A percentile compares a stretch with the other conserved stretches of the same genome.
These are phyloP conservation scores for Closterium sp. DNA, from an alignment of 139 green algal genomes.

Conservation along the genomic window DNA sequence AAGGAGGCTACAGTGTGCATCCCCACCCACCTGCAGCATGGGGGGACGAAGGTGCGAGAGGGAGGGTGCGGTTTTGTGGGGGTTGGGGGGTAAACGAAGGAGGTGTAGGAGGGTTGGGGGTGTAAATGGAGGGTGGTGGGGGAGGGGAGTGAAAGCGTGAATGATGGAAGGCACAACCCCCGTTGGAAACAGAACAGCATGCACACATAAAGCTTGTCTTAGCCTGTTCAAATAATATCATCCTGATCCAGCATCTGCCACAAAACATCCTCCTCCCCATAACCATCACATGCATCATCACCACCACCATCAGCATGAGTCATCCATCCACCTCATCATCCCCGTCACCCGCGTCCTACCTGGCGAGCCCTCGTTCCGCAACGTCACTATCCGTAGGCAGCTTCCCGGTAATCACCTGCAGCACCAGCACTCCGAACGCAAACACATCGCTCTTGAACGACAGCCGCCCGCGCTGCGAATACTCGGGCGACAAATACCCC, in stretches of 20 bases:
- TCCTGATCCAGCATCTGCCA: no score
- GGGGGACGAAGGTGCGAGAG: no score
- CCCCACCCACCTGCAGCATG: neutral
- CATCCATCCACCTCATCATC: neutral
- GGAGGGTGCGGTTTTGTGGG: no score
- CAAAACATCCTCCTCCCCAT: no score
- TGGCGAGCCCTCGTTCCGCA: neutral
- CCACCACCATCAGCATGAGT: neutral
- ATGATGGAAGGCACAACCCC: no score
- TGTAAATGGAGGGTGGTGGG: neutral
- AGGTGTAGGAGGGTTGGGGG: no score
- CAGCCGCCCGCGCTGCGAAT: neutral
- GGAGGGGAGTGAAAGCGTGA: neutral
- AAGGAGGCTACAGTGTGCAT: neutral
- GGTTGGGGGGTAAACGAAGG: no score
- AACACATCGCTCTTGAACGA: constrained; percentile 24
- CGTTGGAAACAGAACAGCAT: no score
- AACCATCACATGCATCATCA: no score
- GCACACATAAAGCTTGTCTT: no score
- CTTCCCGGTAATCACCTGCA: constrained; percentile 16
- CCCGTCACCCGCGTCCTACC: neutral
- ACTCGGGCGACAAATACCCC: constrained; percentile 25
- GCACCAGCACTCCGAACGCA: constrained; percentile 16
- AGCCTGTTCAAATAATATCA: no score
- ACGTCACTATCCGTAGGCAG: constrained; percentile 1